A percentile compares a stretch with the other conserved stretches of the same genome.
Conservation (phyloP, 176 grass and related monocot species). For the Chloris gayana region DNA sequence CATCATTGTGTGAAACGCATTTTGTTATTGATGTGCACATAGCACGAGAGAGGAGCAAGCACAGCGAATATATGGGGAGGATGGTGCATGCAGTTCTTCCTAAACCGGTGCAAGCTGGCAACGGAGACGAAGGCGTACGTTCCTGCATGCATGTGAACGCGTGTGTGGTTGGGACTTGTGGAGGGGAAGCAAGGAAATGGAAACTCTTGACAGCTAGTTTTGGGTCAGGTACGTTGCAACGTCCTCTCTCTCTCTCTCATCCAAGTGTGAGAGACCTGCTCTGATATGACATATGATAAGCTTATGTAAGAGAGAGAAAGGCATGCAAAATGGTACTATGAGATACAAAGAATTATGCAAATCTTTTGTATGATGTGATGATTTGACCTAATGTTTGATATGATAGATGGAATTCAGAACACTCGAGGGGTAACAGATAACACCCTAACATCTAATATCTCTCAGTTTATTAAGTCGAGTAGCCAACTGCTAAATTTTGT, state of each 20-base stretch:
- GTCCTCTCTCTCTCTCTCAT: slow-evolving; percentile 35
- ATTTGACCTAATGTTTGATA: neutral
- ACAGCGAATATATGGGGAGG: slow-evolving; percentile 26
- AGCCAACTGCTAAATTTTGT: neutral
- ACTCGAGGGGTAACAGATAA: neutral
- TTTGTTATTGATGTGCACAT: slow-evolving; percentile 27
- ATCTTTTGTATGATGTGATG: neutral
- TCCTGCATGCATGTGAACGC: slow-evolving; percentile 8
- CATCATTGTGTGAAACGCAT: neutral
- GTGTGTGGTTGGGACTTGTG: slow-evolving; percentile 19
- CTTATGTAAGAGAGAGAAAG: neutral
- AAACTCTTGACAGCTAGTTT: slow-evolving; percentile 49
- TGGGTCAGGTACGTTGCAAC: slow-evolving; percentile 22
- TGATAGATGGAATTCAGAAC: neutral
- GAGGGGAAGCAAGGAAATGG: slow-evolving; percentile 39
- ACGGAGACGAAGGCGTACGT: neutral
- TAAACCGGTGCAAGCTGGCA: slow-evolving; percentile 32
- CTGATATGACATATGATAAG: slow-evolving; percentile 2
- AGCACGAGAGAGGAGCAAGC: slow-evolving; percentile 33
- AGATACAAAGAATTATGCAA: neutral
- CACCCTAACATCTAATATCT: neutral
- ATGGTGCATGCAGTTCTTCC: slow-evolving; percentile 7
- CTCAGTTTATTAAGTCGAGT: neutral
- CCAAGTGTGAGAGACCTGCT: neutral
- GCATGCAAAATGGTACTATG: neutral